These are phyloP conservation scores for Ceriops zippeliana DNA, from an alignment of 345 rosid genomes.

Conservation along the genomic window DNA sequence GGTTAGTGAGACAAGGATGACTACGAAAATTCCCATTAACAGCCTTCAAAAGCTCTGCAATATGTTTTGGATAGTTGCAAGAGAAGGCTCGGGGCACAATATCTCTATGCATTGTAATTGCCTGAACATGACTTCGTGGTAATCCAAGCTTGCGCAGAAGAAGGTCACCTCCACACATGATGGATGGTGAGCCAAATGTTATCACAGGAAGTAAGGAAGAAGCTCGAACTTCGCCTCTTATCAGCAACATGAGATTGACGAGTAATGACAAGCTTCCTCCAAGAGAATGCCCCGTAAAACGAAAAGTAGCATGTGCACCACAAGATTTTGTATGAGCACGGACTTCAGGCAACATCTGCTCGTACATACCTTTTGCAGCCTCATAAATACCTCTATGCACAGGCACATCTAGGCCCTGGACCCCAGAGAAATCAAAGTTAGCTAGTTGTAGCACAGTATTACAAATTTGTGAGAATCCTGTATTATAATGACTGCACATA, in stretches of 20 bases:
- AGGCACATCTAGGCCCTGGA: slow-evolving; percentile 67
- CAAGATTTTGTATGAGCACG: slow-evolving; percentile 57
- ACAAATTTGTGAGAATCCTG: no score
- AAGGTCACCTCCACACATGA: slow-evolving; percentile 90
- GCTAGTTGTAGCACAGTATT: no score
- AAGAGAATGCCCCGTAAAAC: slow-evolving; percentile 93
- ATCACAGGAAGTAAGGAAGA: slow-evolving; percentile 81
- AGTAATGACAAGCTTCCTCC: slow-evolving; percentile 95
- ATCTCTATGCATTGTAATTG: slow-evolving; percentile 85
- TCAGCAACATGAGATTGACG: slow-evolving; percentile 76
- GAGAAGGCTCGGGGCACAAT: slow-evolving; percentile 98
- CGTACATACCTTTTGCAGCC: slow-evolving; percentile 95
- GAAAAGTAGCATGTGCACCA: slow-evolving; percentile 62
- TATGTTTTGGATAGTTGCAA: slow-evolving; percentile 79
- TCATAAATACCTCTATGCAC: slow-evolving; percentile 97
- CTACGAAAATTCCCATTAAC: slow-evolving; percentile 76
- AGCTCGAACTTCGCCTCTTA: slow-evolving; percentile 74
- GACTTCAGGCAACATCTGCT: slow-evolving; percentile 88
- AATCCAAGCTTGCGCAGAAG: slow-evolving; percentile 79
- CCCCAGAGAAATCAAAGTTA: slow-evolving; percentile 3
- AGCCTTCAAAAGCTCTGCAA: slow-evolving; percentile 76
- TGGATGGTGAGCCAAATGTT: slow-evolving; percentile 86
- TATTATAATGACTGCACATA: no score
- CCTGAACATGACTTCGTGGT: slow-evolving; percentile 64
- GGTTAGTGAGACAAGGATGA: slow-evolving; percentile 82